Conservation (phyloP, 176 grass and related monocot genomes). For the Pontederia crassipes region DNA sequence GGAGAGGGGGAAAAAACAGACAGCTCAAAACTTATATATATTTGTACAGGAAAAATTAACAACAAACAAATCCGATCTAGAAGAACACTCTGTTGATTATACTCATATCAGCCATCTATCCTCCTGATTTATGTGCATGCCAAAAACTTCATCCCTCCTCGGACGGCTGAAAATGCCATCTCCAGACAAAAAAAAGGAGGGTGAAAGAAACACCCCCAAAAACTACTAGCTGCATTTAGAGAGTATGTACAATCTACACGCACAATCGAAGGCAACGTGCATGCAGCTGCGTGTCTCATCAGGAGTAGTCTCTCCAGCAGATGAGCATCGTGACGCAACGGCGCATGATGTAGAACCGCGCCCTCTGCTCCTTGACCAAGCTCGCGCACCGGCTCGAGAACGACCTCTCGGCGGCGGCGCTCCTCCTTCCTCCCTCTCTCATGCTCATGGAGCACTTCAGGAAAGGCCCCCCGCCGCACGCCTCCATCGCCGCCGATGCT, state of each 20-base stretch:
- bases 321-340: conserved; percentile 86
- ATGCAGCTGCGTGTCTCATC: conserved; percentile 11
- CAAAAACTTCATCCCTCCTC: not conserved
- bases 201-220: not conserved
- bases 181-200: not conserved
- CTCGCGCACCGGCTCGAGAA: conserved; percentile 69
- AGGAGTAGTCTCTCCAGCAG: conserved; percentile 80
- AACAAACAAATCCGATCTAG: no score
- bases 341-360: conserved; percentile 90
- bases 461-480: not conserved
- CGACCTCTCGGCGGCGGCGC: conserved; percentile 19
- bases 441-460: conserved; percentile 21
- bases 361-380: conserved; percentile 78
- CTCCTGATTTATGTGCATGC: not conserved
- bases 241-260: no score
- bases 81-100: not conserved
- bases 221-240: not conserved
- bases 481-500: conserved; percentile 4
- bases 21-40: no score
- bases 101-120: not conserved
- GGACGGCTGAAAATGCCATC: not conserved
- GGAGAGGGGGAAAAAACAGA: no score
- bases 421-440: conserved; percentile 16
- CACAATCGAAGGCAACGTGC: no score
- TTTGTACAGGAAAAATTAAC: no score